phyloP scores from a whole-genome alignment of 2,329 filamentous ascomycete genomes.

The Arthrobotrys sinensis region DNA sequence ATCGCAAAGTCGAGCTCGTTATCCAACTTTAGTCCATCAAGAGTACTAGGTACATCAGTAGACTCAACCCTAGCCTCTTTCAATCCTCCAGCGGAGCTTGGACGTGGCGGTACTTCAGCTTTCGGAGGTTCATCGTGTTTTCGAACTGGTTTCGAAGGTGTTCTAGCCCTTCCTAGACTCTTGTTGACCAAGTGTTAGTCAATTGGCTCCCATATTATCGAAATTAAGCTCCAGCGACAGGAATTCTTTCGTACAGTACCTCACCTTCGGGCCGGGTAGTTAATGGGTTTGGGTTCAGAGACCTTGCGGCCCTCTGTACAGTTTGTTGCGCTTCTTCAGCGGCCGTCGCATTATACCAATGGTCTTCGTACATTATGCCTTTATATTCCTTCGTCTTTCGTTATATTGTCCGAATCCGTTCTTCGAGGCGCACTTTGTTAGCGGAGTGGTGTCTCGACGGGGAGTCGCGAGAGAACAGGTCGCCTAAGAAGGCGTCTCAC shows the following conservation, averaged over 20 bases:
- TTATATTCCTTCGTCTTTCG: not conserved
- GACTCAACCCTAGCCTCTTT: conserved; percentile 16
- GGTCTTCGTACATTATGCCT: conserved; percentile 64
- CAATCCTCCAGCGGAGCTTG: conserved; percentile 62
- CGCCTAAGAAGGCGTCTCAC: conserved; percentile 27
- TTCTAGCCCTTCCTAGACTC: conserved; percentile 22
- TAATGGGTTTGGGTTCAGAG: conserved; percentile 33
- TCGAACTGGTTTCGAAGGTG: conserved; percentile 29
- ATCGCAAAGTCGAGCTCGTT: conserved; percentile 74
- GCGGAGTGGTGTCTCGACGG: conserved; percentile 2
- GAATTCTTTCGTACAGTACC: conserved; percentile 56
- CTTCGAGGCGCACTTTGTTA: conserved; percentile 8
- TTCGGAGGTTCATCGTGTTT: conserved; percentile 61
- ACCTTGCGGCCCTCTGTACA: conserved; percentile 23
- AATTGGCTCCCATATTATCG: not conserved
- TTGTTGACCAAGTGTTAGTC: conserved; percentile 21
- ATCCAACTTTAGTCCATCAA: conserved; percentile 42
- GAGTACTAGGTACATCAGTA: conserved; percentile 66
- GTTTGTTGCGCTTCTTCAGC: conserved; percentile 44
- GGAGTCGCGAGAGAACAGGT: conserved; percentile 35
- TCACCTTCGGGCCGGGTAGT: conserved; percentile 50
- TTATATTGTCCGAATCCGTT: not conserved
- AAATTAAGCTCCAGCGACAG: conserved; percentile 1
- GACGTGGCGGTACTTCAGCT: conserved; percentile 61
- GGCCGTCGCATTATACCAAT: conserved; percentile 62